Evolutionary conservation across 1,139 yeast species (phyloP).

Genomic region (Debaryomycetaceae sp.): DNA sequence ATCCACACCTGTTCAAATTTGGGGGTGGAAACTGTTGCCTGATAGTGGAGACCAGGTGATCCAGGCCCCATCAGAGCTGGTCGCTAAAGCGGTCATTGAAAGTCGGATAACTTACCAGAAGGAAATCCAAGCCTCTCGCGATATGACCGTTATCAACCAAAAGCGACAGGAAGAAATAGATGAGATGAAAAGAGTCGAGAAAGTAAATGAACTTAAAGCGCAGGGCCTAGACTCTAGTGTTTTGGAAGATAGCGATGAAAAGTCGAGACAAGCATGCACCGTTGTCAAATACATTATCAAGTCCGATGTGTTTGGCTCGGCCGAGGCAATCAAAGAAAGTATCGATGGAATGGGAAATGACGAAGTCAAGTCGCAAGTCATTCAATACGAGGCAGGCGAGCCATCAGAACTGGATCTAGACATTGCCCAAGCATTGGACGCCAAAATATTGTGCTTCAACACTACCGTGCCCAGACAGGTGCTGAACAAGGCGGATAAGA

Average conservation of each 20-base stretch:
- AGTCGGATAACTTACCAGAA: conserved; percentile 50
- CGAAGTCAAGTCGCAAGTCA: conserved; percentile 59
- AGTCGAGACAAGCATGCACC: conserved; percentile 16
- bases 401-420: conserved; percentile 79
- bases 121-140: conserved; percentile 51
- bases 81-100: conserved; percentile 65
- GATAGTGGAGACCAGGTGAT: conserved; percentile 82
- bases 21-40: conserved; percentile 94
- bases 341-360: conserved; percentile 76
- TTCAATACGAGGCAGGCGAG: conserved; percentile 72
- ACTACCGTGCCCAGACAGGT: conserved; percentile 59
- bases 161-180: conserved; percentile 36
- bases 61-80: conserved; percentile 62
- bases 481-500: conserved; percentile 45
- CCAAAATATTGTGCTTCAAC: conserved; percentile 72
- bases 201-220: conserved; percentile 42
- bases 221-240: conserved; percentile 45
- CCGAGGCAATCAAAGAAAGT: conserved; percentile 60
- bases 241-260: conserved; percentile 19
- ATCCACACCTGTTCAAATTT: conserved; percentile 80
- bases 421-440: conserved; percentile 67
- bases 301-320: conserved; percentile 77
- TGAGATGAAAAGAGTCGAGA: conserved; percentile 39
- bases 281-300: conserved; percentile 59
- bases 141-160: conserved; percentile 62